Evolutionary conservation across 1,139 yeast species (phyloP).

Genomic region (Scheffersomyces titani): DNA sequence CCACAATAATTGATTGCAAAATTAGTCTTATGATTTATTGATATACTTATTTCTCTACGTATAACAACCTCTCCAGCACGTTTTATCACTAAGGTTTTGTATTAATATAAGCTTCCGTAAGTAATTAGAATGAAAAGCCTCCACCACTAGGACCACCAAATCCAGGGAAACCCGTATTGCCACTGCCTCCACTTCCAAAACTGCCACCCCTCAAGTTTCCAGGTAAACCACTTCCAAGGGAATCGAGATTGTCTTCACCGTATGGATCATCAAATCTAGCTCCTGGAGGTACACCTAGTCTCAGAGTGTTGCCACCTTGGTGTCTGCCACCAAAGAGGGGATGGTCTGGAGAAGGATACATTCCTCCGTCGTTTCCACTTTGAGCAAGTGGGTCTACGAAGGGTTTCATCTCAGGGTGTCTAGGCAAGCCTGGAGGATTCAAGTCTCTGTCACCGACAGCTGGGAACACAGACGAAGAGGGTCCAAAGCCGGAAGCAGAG

Average conservation of each 20-base stretch:
- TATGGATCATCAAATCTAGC: constrained; percentile 59
- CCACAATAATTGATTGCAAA: no score
- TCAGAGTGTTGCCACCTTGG: constrained; percentile 22
- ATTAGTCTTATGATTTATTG: no score
- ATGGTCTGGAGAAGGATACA: constrained; percentile 54
- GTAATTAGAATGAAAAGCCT: background rate
- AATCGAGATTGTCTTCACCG: constrained; percentile 43
- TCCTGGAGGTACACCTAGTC: constrained; percentile 48
- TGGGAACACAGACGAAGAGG: constrained; percentile 18
- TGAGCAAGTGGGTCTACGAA: constrained; percentile 33
- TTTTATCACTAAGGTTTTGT: background rate
- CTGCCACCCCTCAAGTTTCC: constrained; percentile 33
- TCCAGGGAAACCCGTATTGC: constrained; percentile 8
- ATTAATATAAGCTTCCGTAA: background rate
- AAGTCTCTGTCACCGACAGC: constrained; percentile 53
- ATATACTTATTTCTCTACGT: no score
- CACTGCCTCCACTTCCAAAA: constrained; percentile 6
- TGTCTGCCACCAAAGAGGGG: constrained; percentile 44
- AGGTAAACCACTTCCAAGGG: constrained; percentile 52
- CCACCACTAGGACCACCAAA: constrained; percentile 10
- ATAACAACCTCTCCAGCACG: no score
- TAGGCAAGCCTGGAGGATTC: constrained; percentile 49
- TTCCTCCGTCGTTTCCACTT: constrained; percentile 43
- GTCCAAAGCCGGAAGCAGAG: constrained; percentile 6
- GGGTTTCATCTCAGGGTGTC: constrained; percentile 44